These are phyloP conservation scores for Mucor irregularis DNA, from an alignment of 371 early-diverging fungal genomes.

Conservation along the genomic window DNA sequence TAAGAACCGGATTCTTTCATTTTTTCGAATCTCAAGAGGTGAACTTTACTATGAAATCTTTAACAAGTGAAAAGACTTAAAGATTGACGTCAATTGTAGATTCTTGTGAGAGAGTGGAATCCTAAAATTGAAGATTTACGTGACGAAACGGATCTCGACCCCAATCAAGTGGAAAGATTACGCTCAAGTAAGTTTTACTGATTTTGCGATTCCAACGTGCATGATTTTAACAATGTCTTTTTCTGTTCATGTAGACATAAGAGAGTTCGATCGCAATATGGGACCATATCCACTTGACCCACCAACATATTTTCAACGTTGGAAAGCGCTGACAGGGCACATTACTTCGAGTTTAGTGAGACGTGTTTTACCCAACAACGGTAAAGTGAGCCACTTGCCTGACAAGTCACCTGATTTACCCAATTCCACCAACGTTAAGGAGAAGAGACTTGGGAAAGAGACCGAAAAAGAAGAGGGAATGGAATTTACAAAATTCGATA, in stretches of 20 bases:
- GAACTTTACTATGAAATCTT: not conserved
- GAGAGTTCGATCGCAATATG: slow-evolving; percentile 79
- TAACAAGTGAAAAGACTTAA: not conserved
- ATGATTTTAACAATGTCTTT: not conserved
- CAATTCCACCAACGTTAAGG: slow-evolving; percentile 10
- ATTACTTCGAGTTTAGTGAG: slow-evolving; percentile 59
- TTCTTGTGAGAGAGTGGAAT: slow-evolving; percentile 76
- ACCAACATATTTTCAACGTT: slow-evolving; percentile 64
- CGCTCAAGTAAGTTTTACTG: slow-evolving; percentile 32
- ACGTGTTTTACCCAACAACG: slow-evolving; percentile 64
- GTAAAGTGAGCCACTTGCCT: slow-evolving; percentile 52
- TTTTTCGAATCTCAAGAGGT: slow-evolving; percentile 71
- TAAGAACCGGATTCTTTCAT: slow-evolving; percentile 77
- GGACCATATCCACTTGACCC: slow-evolving; percentile 87
- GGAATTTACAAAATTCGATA: slow-evolving; percentile 71
- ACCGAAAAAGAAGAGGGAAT: slow-evolving; percentile 46
- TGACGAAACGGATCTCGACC: slow-evolving; percentile 50
- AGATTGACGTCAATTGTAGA: slow-evolving; percentile 26
- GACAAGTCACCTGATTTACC: slow-evolving; percentile 15
- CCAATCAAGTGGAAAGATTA: slow-evolving; percentile 48
- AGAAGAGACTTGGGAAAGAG: slow-evolving; percentile 39
- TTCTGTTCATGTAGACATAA: slow-evolving; percentile 54
- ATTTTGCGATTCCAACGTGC: not conserved
- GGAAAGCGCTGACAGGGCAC: slow-evolving; percentile 70
- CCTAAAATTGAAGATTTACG: slow-evolving; percentile 55